phyloP scores from a whole-genome alignment of 2,329 filamentous ascomycete species.

The Mycosphaerella arachidis region DNA sequence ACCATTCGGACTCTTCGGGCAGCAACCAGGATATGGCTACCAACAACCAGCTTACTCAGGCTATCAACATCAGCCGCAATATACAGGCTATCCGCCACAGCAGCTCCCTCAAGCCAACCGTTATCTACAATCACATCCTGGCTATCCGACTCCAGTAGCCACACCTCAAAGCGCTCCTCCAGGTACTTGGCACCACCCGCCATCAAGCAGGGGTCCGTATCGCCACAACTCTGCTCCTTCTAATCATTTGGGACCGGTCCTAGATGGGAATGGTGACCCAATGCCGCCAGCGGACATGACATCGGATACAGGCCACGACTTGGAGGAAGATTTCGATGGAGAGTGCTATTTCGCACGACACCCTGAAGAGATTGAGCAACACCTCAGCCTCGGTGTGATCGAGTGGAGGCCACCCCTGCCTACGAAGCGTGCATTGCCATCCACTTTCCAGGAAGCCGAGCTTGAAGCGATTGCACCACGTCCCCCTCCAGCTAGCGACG shows the following conservation, averaged over 20 bases:
- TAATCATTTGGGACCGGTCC: conserved; percentile 1
- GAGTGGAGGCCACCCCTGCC: conserved; percentile 43
- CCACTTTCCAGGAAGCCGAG: conserved; percentile 43
- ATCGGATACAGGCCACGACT: conserved; percentile 13
- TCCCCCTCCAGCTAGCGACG: conserved; percentile 35
- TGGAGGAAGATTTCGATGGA: conserved; percentile 43
- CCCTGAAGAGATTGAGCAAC: conserved; percentile 42
- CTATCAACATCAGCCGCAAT: conserved; percentile 6
- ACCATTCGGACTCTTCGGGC: conserved; percentile 6
- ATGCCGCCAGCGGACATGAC: conserved; percentile 18
- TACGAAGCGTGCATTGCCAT: conserved; percentile 40
- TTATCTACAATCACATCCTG: conserved; percentile 5
- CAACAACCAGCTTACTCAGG: conserved; percentile 4
- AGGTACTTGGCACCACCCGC: conserved; percentile 19
- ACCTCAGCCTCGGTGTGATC: conserved; percentile 44
- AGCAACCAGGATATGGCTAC: conserved; percentile 20
- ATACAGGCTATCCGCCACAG: conserved; percentile 12
- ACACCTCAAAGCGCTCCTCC: conserved; percentile 14
- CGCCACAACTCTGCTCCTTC: conserved; percentile 23
- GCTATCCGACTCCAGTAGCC: conserved; percentile 9
- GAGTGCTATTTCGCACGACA: conserved; percentile 42
- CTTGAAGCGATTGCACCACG: conserved; percentile 39
- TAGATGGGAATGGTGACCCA: conserved; percentile 29
- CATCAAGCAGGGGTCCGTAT: conserved; percentile 2
- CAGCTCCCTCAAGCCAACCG: conserved; percentile 13